Evolutionary conservation across 495 filamentous ascomycete species (phyloP), one percentile per base, ranked within the genome.

Genomic region (Penicillium argentinense): DNA sequence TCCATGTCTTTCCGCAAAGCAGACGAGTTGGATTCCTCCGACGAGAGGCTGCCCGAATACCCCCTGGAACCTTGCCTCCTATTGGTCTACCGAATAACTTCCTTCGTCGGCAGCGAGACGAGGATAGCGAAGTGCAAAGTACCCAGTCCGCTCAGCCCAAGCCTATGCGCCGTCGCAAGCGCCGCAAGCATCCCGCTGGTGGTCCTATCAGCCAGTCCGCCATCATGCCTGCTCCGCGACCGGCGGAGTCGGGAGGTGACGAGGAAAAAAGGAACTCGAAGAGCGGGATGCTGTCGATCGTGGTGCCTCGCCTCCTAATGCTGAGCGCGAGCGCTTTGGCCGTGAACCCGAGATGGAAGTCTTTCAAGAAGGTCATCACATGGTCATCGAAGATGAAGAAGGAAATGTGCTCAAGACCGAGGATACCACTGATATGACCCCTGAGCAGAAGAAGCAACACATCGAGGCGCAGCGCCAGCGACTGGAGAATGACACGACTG

Each of bases 191-290:
- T 77, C 74, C 81, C 1, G 83, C 87, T 5, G 93, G 93, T 42
- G 93, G 93, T 0, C 93, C 91, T 4, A 88, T 98, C 47, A 87
- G 79, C 45, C 83, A 95, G 64, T 95, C 92, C 26, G 93, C 93
- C 14, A 97, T 98, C 56, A 77, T 78, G 51, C 93, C 93, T 30
- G 75, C 22, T 19, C 58, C 4, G 65, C 67, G 16, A 47, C 47
- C 9, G 24, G 21, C 21, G 4, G 56, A 47, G 8, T 5, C 25
- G 5, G 53, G 59, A 4, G 64, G 66, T 18, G 42, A 57, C 13
- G 59, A 64, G 28, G 8, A 2, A 12, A 18, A 11, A 65, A 72
- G 14, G 64, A 62, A 21, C 56, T 63, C 12, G 71, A 76, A 33
- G 71, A 70, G 54, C 54, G 67, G 45, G 59, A 63, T 43, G 43